phyloP scores from a whole-genome alignment of 202 grass and related monocot genomes.

The Carex arenaria region DNA sequence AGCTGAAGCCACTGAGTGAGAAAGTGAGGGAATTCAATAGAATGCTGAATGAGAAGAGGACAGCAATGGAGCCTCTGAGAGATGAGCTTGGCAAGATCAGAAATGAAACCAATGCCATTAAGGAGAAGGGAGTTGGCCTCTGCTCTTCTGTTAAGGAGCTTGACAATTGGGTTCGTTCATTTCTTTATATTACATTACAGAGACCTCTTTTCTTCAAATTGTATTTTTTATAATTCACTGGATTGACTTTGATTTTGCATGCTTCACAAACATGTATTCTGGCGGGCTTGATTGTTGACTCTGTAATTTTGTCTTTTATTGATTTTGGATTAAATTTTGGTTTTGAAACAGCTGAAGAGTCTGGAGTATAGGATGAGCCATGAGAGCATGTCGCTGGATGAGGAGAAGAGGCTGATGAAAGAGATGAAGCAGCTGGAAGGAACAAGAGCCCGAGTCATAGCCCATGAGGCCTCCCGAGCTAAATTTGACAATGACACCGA shows the following conservation, averaged over 20 bases:
- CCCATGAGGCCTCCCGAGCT: constrained; percentile 56
- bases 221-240: background rate
- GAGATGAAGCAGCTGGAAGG: constrained; percentile 88
- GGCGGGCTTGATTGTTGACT: constrained; percentile 17
- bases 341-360: constrained; percentile 58
- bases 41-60: constrained; percentile 63
- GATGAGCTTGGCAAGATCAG: constrained; percentile 73
- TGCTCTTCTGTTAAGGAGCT: constrained; percentile 96
- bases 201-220: background rate
- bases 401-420: constrained; percentile 83
- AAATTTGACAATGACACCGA: constrained; percentile 74
- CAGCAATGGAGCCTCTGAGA: constrained; percentile 72
- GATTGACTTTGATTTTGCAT: background rate
- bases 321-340: constrained; percentile 24
- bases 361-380: constrained; percentile 75
- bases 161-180: constrained; percentile 53
- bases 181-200: background rate
- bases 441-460: constrained; percentile 70
- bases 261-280: background rate
- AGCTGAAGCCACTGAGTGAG: constrained; percentile 62
- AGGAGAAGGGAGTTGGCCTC: constrained; percentile 68
- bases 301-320: background rate
- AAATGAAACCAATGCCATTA: constrained; percentile 68
- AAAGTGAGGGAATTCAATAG: constrained; percentile 67
- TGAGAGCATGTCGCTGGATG: constrained; percentile 72